Evolutionary conservation across 2,329 filamentous ascomycete species (phyloP), one percentile per base, ranked within the genome.

Genomic region (Ilyonectria robusta): DNA sequence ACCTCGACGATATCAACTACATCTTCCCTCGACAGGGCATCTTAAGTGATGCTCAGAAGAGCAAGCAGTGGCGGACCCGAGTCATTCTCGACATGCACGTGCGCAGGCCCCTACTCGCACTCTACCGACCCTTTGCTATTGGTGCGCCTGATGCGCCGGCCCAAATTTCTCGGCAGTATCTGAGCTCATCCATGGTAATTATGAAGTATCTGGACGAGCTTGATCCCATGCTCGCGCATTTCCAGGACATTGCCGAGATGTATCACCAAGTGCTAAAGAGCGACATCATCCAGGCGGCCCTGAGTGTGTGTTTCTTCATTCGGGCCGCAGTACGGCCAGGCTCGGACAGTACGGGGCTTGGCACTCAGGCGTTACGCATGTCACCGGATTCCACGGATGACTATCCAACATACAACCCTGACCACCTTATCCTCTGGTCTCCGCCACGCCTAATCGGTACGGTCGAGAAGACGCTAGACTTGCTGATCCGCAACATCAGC

Each of bases 281-380:
- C 66, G 87, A 89, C 68, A 85, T 89, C 26, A 79, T 88, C 21
- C 86, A 88, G 74, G 86, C 87, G 0, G 85, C 86, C 3, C 82
- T 89, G 50, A 87, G 86, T 64, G 79, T 89, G 13, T 89, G 87
- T 72, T 88, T 85, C 69, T 89, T 86, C 63, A 86, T 89, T 73
- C 80, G 80, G 42, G 69, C 75, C n/a, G 74, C 73, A 2, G 67
- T 77, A 11, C 78, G 77, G 6, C 76, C 78, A 33, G 73, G 72
- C 42, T 72, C 71, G 4, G 78, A 81, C 21, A 74, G 72, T 44
- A 66, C 74, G 15, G 71, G 76, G n/a, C 70, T 78, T 29, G 75
- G 75, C 10, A 75, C 78, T 40, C 75, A 78, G 35, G 77, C 76
- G 6, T 70, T 79, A 42, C 76, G 78, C 23, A 74, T 80, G 72